Evolutionary conservation across 345 rosid genomes (phyloP), one percentile per base, ranked within the genome.

Genomic region (rapeseed (Brassica napus)): DNA sequence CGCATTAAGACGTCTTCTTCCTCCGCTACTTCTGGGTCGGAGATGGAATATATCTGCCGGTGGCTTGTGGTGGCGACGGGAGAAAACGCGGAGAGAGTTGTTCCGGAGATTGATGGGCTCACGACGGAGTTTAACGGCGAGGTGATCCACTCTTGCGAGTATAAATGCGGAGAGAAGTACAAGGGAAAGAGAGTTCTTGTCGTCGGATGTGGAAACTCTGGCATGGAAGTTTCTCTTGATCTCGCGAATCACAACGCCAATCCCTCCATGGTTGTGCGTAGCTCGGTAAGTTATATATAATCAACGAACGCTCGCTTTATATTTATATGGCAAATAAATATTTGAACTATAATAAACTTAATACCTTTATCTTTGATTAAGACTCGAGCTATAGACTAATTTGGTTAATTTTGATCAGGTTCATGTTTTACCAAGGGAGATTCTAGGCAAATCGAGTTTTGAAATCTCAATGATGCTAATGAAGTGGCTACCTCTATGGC

Each of bases 41-140:
- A 95, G 84, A 80, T 88, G 34, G 97, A 89, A 82, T 95, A 93
- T 85, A 80, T 91, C 62, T 93, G 97, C 84, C 82, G 87, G 70
- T 95, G 98, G 98, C 87, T 93, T 0, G 97, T 95, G 71, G 99
- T 93, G 81, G 99, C 99, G 10, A 95, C 97, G 0, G 98, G 99
- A 2, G 99, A 95, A 83, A 93, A 95, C 82, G 98, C 99, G 0
- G 98, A 91, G 85, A 57, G 85, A 30, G 91, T 89, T 49, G 66
- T 72, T 71, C 98, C 99, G n/a, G 97, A 87, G 2, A 84, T 91
- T 11, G 75, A 91, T 44, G 89, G 90, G 5, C 94, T 97, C 42
- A 81, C 87, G 5, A 35, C 76, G 1, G 89, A 90, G 76, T 95
- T 93, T 4, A 34, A 78, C 1, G 96, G 97, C 6, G 89, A 93